Base-by-base conservation (phyloP, 352 stramenopile species). In the Phytophthora pini region DNA sequence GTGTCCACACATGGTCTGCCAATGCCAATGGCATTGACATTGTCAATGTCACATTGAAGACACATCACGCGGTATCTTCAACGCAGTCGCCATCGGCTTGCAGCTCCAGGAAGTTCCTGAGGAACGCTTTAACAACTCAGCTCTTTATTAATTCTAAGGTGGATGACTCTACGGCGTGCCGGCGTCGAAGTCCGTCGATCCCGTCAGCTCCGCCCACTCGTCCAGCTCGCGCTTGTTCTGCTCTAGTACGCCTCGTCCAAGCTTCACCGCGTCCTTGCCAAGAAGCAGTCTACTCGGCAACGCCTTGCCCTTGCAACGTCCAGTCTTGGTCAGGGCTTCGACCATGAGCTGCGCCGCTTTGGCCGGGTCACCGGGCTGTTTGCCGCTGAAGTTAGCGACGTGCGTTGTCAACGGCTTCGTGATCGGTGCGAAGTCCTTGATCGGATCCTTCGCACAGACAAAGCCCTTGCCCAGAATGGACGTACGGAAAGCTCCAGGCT, bases 401-500 rank as follows among this genome's bases (percentile, higher is more conserved):
- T 72, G 72, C 1, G 61, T 55, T 11, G 65, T 76, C 46, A 73
- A 20, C 20, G 61, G 58, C 50, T 76, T 68, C 13, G 67, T 73
- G 24, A 68, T 36, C 12, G 63, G 26, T 2, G 45, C 68, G 8
- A 69, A 70, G 32, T 82, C 74, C 8, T 61, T 46, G n/a, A 78
- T 76, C 5, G 53, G 40, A 4, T 27, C 41, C 46, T 72, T 59
- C 1, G 65, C 68, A 20, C 45, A 36, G 4, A 77, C 59, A 13
- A 65, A 57, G 8, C 72, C 65, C 13, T 65, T 70, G 58, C 52
- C 59, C 24, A 77, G 22, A 38, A 80, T 66, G 8, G 52, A 70
- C 22, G 74, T 83, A 10, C 74, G 74, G 57, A 82, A 82, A 12
- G 61, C 50, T 4, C 74, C 74, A 22, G 67, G 55, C 59, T 83